phyloP scores from a whole-genome alignment of 768 basidiomycete species.

The Lactarius sp. region DNA sequence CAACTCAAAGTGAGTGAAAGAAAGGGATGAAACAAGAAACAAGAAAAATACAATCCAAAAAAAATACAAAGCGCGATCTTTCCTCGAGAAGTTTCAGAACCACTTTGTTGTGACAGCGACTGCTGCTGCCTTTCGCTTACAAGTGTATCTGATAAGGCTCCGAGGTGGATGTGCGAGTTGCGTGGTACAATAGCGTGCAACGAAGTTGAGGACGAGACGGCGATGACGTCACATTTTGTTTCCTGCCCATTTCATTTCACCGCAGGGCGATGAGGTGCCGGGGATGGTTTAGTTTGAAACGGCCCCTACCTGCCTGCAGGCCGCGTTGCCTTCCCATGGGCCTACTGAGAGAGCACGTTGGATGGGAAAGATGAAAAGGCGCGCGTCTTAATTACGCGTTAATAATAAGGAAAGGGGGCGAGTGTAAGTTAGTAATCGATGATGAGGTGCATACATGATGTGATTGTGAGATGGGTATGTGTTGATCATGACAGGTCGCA shows the following conservation, averaged over 20 bases:
- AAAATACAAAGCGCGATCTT: neutral
- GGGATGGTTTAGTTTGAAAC: neutral
- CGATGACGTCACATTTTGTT: constrained; percentile 6
- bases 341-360: neutral
- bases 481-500: neutral
- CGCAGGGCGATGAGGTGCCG: neutral
- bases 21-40: neutral
- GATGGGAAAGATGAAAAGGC: neutral
- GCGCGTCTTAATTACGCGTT: neutral
- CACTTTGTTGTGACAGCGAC: neutral
- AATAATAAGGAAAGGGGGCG: neutral
- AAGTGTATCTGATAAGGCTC: neutral
- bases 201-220: neutral
- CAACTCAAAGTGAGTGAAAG: neutral
- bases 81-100: neutral
- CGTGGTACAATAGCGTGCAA: neutral
- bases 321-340: neutral
- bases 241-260: neutral
- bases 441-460: neutral
- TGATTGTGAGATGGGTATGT: neutral
- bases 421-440: neutral
- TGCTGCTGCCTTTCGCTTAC: neutral
- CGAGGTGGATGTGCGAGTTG: neutral
- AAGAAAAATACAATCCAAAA: neutral
- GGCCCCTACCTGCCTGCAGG: neutral